A percentile compares a stretch with the other conserved stretches of the same genome.
These are phyloP conservation scores for Paramecium biaurelia DNA, from an alignment of 73 alveolate species.

Conservation along the genomic window DNA sequence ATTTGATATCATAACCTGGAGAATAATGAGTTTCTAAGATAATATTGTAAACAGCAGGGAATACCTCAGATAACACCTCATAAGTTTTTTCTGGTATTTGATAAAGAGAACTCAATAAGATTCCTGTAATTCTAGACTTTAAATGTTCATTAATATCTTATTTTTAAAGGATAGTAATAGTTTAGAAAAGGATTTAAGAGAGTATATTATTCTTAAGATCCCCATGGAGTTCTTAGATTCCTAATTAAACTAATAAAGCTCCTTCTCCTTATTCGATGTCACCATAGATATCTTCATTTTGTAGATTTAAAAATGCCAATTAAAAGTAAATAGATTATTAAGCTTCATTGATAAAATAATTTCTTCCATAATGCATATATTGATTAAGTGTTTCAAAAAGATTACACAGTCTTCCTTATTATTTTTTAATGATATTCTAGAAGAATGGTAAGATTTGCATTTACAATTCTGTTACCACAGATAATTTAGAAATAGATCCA, in stretches of 20 bases:
- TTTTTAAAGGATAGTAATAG: background rate
- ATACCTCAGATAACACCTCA: background rate
- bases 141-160: background rate
- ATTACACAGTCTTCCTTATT: background rate
- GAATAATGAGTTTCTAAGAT: background rate
- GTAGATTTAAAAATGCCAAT: background rate
- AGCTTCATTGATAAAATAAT: background rate
- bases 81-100: background rate
- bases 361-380: background rate
- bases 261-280: constrained; percentile 25
- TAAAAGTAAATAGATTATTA: background rate
- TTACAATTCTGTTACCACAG: constrained; percentile 18
- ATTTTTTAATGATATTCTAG: constrained; percentile 6
- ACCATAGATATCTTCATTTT: background rate
- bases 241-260: background rate
- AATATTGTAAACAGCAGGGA: background rate
- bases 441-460: constrained; percentile 35
- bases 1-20: constrained; percentile 35
- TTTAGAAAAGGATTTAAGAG: background rate
- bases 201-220: background rate
- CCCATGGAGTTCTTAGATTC: background rate
- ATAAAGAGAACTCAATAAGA: constrained; percentile 8
- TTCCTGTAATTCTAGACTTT: constrained; percentile 8
- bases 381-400: background rate
- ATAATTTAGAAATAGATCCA: constrained; percentile 60